Percentiles rank a stretch among this genome's conserved stretches.
phyloP scores from a whole-genome alignment of 805 yeast genomes.

The Sugiyamaella lignohabitans region DNA sequence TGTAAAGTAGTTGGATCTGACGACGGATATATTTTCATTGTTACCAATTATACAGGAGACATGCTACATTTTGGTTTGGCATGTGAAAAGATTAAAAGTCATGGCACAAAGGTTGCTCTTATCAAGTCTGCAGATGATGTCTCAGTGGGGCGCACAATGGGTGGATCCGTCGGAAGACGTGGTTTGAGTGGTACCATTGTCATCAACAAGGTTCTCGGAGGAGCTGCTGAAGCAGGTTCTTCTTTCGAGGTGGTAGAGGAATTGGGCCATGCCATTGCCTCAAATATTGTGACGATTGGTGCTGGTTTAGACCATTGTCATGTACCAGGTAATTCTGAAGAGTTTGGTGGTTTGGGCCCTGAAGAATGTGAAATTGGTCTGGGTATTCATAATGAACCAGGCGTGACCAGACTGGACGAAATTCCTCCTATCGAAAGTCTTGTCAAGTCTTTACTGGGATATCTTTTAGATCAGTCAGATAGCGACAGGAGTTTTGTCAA shows the following conservation, averaged over 20 bases:
- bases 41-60: slow-evolving; percentile 91
- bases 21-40: slow-evolving; percentile 67
- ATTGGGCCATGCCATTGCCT: slow-evolving; percentile 82
- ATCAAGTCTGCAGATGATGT: slow-evolving; percentile 84
- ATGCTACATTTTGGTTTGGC: slow-evolving; percentile 86
- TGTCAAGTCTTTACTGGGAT: slow-evolving; percentile 47
- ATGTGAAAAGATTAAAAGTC: slow-evolving; percentile 77
- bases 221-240: slow-evolving; percentile 40
- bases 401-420: slow-evolving; percentile 53
- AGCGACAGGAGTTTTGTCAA: slow-evolving; percentile 73
- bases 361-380: slow-evolving; percentile 80
- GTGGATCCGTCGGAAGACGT: slow-evolving; percentile 86
- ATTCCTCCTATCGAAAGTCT: slow-evolving; percentile 65
- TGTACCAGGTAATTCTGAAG: slow-evolving; percentile 57
- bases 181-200: slow-evolving; percentile 86
- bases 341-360: slow-evolving; percentile 43
- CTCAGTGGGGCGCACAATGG: slow-evolving; percentile 79
- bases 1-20: slow-evolving; percentile 48
- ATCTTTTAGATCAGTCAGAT: slow-evolving; percentile 57
- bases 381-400: slow-evolving; percentile 94
- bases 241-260: slow-evolving; percentile 55
- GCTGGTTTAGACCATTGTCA: slow-evolving; percentile 82
- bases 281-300: slow-evolving; percentile 64
- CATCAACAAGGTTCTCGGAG: slow-evolving; percentile 78
- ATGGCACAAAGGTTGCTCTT: slow-evolving; percentile 49